Evolutionary conservation across 441 rosid species (phyloP).

Genomic region (Gossypium schwendimanii): DNA sequence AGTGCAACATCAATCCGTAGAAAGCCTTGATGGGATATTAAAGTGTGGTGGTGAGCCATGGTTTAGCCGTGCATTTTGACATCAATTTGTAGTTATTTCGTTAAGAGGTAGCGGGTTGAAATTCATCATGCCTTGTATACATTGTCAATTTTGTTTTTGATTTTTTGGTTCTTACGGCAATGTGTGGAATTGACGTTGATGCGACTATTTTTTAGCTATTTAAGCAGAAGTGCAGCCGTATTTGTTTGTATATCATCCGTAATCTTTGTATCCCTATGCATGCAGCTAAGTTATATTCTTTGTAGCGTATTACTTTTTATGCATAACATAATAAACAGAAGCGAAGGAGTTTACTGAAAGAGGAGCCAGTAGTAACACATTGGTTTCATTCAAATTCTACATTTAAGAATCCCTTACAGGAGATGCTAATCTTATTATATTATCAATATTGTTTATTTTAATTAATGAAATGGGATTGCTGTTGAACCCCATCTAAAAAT

Average conservation of each 20-base stretch:
- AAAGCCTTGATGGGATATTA: neutral
- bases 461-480: too few relatives aligned
- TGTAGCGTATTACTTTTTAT: neutral
- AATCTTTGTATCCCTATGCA: constrained; percentile 9
- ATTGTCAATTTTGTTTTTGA: constrained; percentile 11
- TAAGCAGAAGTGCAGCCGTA: constrained; percentile 18
- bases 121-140: constrained; percentile 34
- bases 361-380: too few relatives aligned
- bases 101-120: constrained; percentile 16
- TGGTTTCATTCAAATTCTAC: too few relatives aligned
- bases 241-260: constrained; percentile 36
- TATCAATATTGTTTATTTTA: too few relatives aligned
- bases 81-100: constrained; percentile 19
- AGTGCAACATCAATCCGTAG: constrained; percentile 85
- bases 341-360: neutral
- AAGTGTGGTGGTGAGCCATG: constrained; percentile 6
- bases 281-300: too few relatives aligned
- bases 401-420: neutral
- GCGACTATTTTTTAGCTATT: neutral
- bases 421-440: neutral
- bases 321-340: neutral
- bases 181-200: neutral
- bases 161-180: neutral
- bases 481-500: neutral
- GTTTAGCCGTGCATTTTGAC: constrained; percentile 15